Evolutionary conservation across 352 stramenopile species (phyloP).

Genomic region (Peronospora destructor): DNA sequence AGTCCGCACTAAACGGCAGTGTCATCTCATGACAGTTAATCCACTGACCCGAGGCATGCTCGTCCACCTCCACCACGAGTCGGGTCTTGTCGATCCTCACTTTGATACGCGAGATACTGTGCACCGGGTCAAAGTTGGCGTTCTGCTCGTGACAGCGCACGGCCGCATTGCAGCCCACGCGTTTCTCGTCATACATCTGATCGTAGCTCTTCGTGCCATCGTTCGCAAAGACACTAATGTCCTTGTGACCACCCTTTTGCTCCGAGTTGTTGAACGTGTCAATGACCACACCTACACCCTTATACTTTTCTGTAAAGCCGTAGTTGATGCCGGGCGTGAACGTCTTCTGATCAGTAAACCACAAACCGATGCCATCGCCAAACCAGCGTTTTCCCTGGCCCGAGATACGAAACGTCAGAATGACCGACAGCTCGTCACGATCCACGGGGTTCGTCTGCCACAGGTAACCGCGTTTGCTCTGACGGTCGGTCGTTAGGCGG

Average conservation of each 20-base stretch:
- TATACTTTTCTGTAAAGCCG: slow-evolving; percentile 74
- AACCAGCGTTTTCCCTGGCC: slow-evolving; percentile 79
- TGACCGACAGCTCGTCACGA: slow-evolving; percentile 47
- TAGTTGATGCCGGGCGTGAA: slow-evolving; percentile 62
- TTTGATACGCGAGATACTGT: slow-evolving; percentile 76
- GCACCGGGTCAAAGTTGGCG: slow-evolving; percentile 66
- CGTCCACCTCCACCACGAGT: slow-evolving; percentile 68
- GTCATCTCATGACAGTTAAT: slow-evolving; percentile 53
- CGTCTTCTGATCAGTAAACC: slow-evolving; percentile 59
- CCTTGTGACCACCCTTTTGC: slow-evolving; percentile 78
- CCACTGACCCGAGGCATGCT: slow-evolving; percentile 48
- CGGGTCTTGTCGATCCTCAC: slow-evolving; percentile 58
- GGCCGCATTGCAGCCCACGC: slow-evolving; percentile 63
- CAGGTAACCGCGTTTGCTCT: slow-evolving; percentile 80
- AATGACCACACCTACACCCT: slow-evolving; percentile 67
- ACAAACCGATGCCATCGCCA: slow-evolving; percentile 77
- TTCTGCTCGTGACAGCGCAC: slow-evolving; percentile 78
- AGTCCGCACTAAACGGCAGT: slow-evolving; percentile 58
- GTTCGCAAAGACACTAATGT: slow-evolving; percentile 78
- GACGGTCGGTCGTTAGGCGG: slow-evolving; percentile 80
- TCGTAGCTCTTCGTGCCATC: slow-evolving; percentile 68
- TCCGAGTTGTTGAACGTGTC: slow-evolving; percentile 84
- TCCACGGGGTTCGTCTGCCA: slow-evolving; percentile 58
- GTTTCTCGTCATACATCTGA: slow-evolving; percentile 56
- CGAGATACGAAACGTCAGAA: slow-evolving; percentile 80